Base-by-base conservation (phyloP, 768 basidiomycete species). In the Rhizopogon roseolus region DNA sequence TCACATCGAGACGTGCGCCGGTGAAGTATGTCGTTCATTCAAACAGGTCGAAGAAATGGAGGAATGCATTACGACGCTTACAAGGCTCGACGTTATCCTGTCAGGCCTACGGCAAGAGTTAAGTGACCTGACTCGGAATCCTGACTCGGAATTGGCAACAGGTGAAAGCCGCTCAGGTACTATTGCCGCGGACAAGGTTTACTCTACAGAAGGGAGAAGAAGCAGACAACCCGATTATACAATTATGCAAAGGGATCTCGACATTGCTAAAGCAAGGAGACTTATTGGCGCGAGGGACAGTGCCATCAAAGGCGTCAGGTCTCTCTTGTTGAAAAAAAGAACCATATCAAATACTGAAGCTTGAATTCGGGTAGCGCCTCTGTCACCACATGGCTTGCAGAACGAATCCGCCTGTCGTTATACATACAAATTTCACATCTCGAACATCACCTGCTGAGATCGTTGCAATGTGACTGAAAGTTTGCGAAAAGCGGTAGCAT, bases 1-100 rank as follows among this genome's bases (percentile, higher is more conserved):
- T 3, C 91, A 93, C 61, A 86, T 93, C 60, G 85, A 90, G 66
- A 81, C 78, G 2, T 91, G 90, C 64, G 73, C 89, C 5, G 64
- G 76, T 14, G 88, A 93, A 65, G 90, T 87, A 13, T 91, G 88
- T 65, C 79, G 77, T 14, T 71, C 71, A 34, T 90, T 88, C 74
- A 83, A 80, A 55, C 76, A 77, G 44, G 70, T 78, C 50, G 88
- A 91, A 55, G 87, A 90, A 57, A 72, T 90, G 50, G 79, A 80
- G 17, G 86, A 87, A 41, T 77, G 70, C 53, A 71, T 88, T 14
- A 64, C 77, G 3, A 80, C 80, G 17, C 68, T 93, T 28, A 69
- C 64, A 6, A 79, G 76, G 3, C 71, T 91, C 25, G 90, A 93
- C 62, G 79, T 77, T 49, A 71, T 84, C 36, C 70, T 91, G 34